Percentiles rank a stretch among this genome's conserved stretches.
Evolutionary conservation across 768 basidiomycete species (phyloP).

Genomic region (Lepiota venenata): DNA sequence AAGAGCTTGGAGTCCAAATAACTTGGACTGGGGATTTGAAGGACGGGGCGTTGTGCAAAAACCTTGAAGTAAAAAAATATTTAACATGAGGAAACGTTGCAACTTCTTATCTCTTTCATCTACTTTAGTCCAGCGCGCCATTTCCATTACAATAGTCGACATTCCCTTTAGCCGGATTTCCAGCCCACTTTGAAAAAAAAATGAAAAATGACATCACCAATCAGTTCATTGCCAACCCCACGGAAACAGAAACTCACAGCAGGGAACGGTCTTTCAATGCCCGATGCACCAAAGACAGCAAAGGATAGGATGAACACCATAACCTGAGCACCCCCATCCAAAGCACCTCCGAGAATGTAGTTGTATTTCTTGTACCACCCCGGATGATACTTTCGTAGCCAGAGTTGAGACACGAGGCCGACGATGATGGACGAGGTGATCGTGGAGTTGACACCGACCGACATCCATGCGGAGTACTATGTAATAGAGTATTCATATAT

Average conservation of each 20-base stretch:
- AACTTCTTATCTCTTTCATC: background rate
- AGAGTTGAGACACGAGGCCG: conserved; percentile 57
- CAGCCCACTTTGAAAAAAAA: conserved; percentile 50
- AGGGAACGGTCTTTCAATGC: conserved; percentile 47
- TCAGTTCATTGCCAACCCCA: background rate
- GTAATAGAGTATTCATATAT: background rate
- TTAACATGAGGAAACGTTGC: too few species aligned
- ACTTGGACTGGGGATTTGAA: too few species aligned
- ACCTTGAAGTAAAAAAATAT: too few species aligned
- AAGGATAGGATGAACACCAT: conserved; percentile 65
- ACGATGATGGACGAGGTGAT: conserved; percentile 44
- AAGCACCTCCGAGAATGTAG: conserved; percentile 62
- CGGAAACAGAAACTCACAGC: conserved; percentile 23
- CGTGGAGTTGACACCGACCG: conserved; percentile 53
- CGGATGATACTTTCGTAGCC: conserved; percentile 54
- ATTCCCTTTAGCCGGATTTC: conserved; percentile 50
- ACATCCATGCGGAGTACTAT: conserved; percentile 40
- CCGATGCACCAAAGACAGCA: conserved; percentile 61
- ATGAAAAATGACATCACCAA: conserved; percentile 6
- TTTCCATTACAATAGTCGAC: conserved; percentile 61
- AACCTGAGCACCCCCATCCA: conserved; percentile 64
- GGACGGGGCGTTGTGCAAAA: too few species aligned
- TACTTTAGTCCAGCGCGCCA: conserved; percentile 41
- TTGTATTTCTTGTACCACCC: conserved; percentile 70
- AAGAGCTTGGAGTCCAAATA: background rate